Conservation (phyloP, 75 land plant species). For the Pseudotsuga menziesii region DNA sequence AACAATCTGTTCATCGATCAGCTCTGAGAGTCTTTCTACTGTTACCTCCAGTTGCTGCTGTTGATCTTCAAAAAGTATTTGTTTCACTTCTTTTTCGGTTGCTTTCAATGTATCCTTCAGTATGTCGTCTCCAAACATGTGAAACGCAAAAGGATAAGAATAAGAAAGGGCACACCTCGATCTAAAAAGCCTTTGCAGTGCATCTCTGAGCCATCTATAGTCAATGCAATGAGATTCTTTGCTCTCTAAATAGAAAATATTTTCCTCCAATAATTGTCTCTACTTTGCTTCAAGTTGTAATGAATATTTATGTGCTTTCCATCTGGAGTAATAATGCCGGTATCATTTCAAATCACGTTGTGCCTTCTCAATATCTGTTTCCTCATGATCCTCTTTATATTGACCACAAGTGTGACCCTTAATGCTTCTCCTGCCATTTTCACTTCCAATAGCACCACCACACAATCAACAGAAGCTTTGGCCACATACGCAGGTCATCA, state of each 20-base stretch:
- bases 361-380: slow-evolving; percentile 56
- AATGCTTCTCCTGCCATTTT: slow-evolving; percentile 65
- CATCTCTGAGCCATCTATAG: slow-evolving; percentile 78
- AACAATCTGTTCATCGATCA: too few relatives aligned
- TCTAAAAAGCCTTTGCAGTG: slow-evolving; percentile 61
- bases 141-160: slow-evolving; percentile 86
- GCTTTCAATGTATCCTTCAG: background rate
- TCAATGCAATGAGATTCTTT: slow-evolving; percentile 59
- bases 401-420: slow-evolving; percentile 84
- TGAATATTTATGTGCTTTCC: slow-evolving; percentile 86
- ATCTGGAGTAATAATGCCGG: slow-evolving; percentile 80
- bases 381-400: slow-evolving; percentile 53
- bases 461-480: slow-evolving; percentile 91
- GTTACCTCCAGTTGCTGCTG: slow-evolving; percentile 35
- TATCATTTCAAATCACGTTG: slow-evolving; percentile 68
- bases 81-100: slow-evolving; percentile 26
- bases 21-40: slow-evolving; percentile 23
- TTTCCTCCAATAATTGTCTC: slow-evolving; percentile 48
- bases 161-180: slow-evolving; percentile 79
- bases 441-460: slow-evolving; percentile 79
- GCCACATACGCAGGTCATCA: slow-evolving; percentile 70
- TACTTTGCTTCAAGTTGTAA: slow-evolving; percentile 73
- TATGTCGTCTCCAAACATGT: slow-evolving; percentile 53
- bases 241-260: slow-evolving; percentile 51
- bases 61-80: slow-evolving; percentile 42